Percentiles rank a stretch among this genome's conserved stretches.
Conservation (phyloP, 2,329 filamentous ascomycete species). For the Botryotinia convoluta region DNA sequence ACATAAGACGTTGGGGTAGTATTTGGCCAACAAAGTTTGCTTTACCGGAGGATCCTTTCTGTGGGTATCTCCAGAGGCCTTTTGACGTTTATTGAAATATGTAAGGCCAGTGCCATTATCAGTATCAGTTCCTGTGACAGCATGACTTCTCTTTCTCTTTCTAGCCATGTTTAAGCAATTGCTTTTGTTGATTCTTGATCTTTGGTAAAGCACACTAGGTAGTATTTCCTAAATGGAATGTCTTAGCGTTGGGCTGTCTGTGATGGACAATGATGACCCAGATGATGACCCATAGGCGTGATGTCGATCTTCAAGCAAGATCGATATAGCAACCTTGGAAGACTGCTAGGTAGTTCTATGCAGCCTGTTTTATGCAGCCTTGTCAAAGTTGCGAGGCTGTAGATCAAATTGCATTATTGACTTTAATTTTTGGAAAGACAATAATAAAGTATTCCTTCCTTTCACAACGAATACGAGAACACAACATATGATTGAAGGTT, state of each 20-base stretch:
- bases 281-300: neutral
- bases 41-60: slow-evolving; percentile 36
- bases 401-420: neutral
- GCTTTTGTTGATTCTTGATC: neutral
- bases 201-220: neutral
- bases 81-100: slow-evolving; percentile 36
- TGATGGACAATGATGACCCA: neutral
- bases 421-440: neutral
- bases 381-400: neutral
- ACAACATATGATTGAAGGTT: slow-evolving; percentile 2
- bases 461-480: neutral
- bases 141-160: slow-evolving; percentile 41
- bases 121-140: neutral
- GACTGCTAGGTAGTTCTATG: slow-evolving; percentile 1
- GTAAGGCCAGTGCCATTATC: slow-evolving; percentile 21
- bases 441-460: neutral
- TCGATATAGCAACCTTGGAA: neutral
- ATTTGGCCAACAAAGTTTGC: slow-evolving; percentile 65
- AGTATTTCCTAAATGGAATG: neutral
- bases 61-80: slow-evolving; percentile 17
- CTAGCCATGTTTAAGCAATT: slow-evolving; percentile 1
- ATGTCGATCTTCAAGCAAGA: slow-evolving; percentile 1
- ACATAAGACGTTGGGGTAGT: slow-evolving; percentile 64
- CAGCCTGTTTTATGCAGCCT: slow-evolving; percentile 15
- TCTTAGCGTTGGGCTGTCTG: neutral